phyloP scores from a whole-genome alignment of 257 asterid genomes.

The Solanum peruvianum region DNA sequence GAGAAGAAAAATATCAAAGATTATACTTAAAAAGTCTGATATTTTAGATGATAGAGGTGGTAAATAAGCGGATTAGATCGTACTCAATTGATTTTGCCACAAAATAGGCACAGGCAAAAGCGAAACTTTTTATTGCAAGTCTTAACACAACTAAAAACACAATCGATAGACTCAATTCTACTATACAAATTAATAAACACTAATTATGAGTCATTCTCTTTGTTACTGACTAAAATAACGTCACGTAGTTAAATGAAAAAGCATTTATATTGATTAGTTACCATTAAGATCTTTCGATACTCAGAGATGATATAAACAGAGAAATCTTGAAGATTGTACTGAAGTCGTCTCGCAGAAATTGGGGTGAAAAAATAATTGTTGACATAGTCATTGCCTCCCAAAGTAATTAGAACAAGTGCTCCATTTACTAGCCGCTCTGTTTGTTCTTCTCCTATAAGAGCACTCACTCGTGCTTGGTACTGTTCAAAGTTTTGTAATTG shows the following conservation, averaged over 20 bases:
- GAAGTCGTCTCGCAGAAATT: conserved; percentile 31
- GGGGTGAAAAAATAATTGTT: conserved; percentile 69
- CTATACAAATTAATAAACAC: neutral
- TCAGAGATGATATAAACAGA: conserved; percentile 40
- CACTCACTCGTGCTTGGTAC: conserved; percentile 38
- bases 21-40: neutral
- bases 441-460: conserved; percentile 34
- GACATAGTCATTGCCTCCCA: conserved; percentile 79
- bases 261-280: neutral
- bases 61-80: neutral
- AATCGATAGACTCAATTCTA: neutral
- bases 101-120: neutral
- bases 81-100: neutral
- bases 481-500: conserved; percentile 30
- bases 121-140: too few relatives aligned
- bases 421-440: conserved; percentile 30
- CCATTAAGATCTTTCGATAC: conserved; percentile 48
- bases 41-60: neutral
- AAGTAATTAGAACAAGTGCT: conserved; percentile 53
- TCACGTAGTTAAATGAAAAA: too few relatives aligned
- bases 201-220: neutral
- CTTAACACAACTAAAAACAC: neutral
- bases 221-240: too few relatives aligned
- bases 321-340: conserved; percentile 32
- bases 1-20: neutral